phyloP scores from a whole-genome alignment of 495 filamentous ascomycete species.

The Chaetomium tenue region DNA sequence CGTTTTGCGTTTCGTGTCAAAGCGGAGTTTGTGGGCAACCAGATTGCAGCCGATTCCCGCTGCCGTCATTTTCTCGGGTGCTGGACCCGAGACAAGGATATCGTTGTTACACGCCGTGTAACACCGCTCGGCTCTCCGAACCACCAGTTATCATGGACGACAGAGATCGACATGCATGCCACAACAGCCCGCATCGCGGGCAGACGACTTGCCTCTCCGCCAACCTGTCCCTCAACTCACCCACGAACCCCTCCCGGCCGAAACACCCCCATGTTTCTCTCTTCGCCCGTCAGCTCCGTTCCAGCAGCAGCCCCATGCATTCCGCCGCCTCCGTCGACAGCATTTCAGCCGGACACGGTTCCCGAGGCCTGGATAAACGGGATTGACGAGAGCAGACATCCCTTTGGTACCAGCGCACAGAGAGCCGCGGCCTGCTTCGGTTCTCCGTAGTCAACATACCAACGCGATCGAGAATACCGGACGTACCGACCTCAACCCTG shows the following conservation, averaged over 20 bases:
- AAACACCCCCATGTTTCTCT: too few species aligned
- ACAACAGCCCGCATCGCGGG: background rate
- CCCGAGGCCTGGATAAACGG: background rate
- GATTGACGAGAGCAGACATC: background rate
- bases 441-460: background rate
- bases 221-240: too few species aligned
- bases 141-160: background rate
- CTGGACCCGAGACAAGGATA: constrained; percentile 8
- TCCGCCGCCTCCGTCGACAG: background rate
- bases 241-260: too few species aligned
- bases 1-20: background rate
- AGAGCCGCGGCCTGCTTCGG: too few species aligned
- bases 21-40: background rate
- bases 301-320: too few species aligned
- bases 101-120: background rate
- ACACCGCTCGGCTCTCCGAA: background rate
- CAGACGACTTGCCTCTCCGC: background rate
- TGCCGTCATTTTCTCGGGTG: constrained; percentile 9
- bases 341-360: background rate
- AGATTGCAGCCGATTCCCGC: background rate
- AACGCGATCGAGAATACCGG: constrained; percentile 11
- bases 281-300: too few species aligned
- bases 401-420: background rate
- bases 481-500: constrained; percentile 8
- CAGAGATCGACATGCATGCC: background rate